phyloP scores from a whole-genome alignment of 1,284 basidiomycete species.

The Puccinia novopanici region DNA sequence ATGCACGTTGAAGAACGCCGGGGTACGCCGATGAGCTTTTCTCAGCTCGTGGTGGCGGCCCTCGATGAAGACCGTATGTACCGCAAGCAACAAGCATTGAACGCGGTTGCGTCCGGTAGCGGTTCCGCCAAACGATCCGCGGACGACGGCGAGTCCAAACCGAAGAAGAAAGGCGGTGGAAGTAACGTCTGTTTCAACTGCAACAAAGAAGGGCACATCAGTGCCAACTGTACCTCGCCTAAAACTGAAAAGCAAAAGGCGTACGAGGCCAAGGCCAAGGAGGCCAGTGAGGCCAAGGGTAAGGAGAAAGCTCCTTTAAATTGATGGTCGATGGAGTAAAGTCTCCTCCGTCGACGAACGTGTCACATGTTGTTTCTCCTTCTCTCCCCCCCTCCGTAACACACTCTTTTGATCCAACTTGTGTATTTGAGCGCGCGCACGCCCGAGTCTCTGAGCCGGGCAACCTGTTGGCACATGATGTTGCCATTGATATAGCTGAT shows the following conservation, averaged over 20 bases:
- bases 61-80: background rate
- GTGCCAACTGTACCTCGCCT: no score
- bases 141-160: no score
- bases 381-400: background rate
- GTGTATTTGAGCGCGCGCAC: background rate
- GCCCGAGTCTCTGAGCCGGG: background rate
- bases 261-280: no score
- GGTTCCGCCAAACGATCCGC: background rate
- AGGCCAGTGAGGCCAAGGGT: no score
- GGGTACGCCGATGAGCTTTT: no score
- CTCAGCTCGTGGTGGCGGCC: background rate
- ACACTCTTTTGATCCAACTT: background rate
- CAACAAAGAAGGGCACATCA: background rate
- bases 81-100: background rate
- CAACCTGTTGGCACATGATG: background rate
- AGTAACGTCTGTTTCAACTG: constrained; percentile 1
- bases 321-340: no score
- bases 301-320: no score
- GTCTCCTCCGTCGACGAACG: no score
- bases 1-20: no score
- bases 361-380: background rate
- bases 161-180: background rate
- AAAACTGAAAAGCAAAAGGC: no score
- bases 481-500: background rate
- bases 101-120: background rate